Conservation (phyloP, 1,284 basidiomycete genomes). For the Abortiporus biennis region DNA sequence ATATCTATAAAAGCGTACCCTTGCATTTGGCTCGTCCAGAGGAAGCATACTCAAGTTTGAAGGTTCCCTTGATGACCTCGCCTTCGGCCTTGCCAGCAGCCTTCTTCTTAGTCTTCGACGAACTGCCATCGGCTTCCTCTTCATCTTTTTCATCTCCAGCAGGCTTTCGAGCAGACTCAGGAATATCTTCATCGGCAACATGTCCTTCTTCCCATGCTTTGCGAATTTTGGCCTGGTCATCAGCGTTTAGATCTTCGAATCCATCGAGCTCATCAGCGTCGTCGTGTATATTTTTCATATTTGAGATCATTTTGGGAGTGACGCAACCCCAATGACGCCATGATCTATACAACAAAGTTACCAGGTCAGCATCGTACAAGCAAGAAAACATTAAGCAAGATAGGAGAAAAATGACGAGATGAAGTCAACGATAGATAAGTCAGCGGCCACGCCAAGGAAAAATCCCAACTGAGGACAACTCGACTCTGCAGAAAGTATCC, state of each 20-base stretch:
- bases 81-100: slow-evolving; percentile 15
- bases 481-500: neutral
- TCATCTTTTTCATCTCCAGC: slow-evolving; percentile 42
- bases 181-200: slow-evolving; percentile 76
- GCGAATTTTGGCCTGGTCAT: slow-evolving; percentile 59
- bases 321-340: slow-evolving; percentile 86
- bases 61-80: slow-evolving; percentile 18
- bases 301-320: slow-evolving; percentile 62
- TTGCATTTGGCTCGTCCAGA: slow-evolving; percentile 24
- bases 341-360: slow-evolving; percentile 32
- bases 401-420: slow-evolving; percentile 9
- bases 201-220: slow-evolving; percentile 70
- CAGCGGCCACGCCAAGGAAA: neutral
- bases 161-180: slow-evolving; percentile 60
- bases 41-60: slow-evolving; percentile 26
- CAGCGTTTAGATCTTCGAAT: slow-evolving; percentile 58
- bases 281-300: slow-evolving; percentile 62
- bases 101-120: slow-evolving; percentile 24
- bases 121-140: slow-evolving; percentile 31
- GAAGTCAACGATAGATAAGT: neutral
- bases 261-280: slow-evolving; percentile 66
- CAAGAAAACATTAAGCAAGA: slow-evolving; percentile 11
- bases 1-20: slow-evolving; percentile 19
- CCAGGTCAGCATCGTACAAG: slow-evolving; percentile 15
- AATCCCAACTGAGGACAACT: neutral